These are phyloP conservation scores for Rhizopogon salebrosus DNA, from an alignment of 768 basidiomycete species.

Conservation along the genomic window DNA sequence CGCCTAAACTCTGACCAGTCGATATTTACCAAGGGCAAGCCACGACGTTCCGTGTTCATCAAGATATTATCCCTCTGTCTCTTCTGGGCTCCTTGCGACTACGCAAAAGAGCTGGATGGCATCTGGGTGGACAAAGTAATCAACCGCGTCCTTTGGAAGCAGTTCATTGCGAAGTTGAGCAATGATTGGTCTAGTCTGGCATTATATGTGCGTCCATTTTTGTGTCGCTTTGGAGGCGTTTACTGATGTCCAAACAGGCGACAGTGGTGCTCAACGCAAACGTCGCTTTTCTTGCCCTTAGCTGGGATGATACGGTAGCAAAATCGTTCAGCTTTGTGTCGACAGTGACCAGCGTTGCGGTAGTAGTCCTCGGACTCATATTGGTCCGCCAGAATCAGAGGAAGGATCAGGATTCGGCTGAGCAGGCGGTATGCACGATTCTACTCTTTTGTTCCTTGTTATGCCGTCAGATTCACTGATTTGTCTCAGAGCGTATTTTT, in stretches of 20 bases:
- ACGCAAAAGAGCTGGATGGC: conserved; percentile 33
- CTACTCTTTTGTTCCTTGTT: neutral
- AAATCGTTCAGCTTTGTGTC: conserved; percentile 36
- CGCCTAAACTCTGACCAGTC: conserved; percentile 27
- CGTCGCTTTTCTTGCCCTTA: conserved; percentile 46
- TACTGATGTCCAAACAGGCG: conserved; percentile 23
- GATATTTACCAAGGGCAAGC: conserved; percentile 6
- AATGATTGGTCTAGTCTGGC: conserved; percentile 45
- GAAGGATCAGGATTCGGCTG: conserved; percentile 15
- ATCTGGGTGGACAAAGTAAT: conserved; percentile 41
- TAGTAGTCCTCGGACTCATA: conserved; percentile 30
- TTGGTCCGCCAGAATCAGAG: conserved; percentile 33
- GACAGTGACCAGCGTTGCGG: conserved; percentile 28
- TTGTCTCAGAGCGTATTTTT: conserved; percentile 13
- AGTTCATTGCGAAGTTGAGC: conserved; percentile 35
- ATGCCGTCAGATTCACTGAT: neutral
- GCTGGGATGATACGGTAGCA: conserved; percentile 7
- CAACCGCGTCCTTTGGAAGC: conserved; percentile 32
- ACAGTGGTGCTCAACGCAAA: conserved; percentile 48
- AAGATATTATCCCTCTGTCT: conserved; percentile 30
- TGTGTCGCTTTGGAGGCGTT: neutral
- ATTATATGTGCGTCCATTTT: conserved; percentile 34
- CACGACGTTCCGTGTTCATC: conserved; percentile 27
- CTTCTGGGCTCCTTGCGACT: conserved; percentile 41
- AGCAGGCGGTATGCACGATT: conserved; percentile 22